These are phyloP conservation scores for Neofusicoccum laricinum DNA, from an alignment of 2,329 filamentous ascomycete genomes.

Conservation along the genomic window DNA sequence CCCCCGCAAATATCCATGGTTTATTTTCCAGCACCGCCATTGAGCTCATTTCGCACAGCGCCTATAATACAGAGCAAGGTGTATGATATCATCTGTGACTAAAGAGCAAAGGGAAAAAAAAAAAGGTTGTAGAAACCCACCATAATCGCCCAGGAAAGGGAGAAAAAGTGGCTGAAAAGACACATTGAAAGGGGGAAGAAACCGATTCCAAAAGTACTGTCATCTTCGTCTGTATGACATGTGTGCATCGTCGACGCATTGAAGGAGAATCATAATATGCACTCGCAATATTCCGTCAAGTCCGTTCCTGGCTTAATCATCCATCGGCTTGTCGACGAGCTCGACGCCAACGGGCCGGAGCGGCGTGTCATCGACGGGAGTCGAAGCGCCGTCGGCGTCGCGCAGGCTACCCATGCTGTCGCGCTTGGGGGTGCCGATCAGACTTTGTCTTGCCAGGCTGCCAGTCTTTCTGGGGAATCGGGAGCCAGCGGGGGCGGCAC, in stretches of 20 bases:
- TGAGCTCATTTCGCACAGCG: conserved; percentile 12
- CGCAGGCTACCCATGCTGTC: conserved; percentile 30
- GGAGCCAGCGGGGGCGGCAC: conserved; percentile 42
- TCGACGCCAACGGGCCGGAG: conserved; percentile 55
- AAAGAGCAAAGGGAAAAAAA: background rate
- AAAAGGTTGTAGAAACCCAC: background rate
- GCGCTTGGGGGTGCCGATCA: conserved; percentile 27
- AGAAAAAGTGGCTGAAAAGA: background rate
- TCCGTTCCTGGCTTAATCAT: conserved; percentile 53
- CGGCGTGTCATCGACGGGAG: conserved; percentile 39
- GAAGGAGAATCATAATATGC: conserved; percentile 2
- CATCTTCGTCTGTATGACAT: conserved; percentile 8
- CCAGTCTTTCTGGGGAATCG: conserved; percentile 51
- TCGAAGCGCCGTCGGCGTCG: conserved; percentile 31
- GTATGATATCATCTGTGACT: conserved; percentile 13
- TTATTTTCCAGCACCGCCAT: conserved; percentile 1
- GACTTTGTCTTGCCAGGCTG: conserved; percentile 43
- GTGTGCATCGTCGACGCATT: conserved; percentile 5
- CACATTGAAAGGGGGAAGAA: background rate
- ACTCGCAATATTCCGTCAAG: background rate
- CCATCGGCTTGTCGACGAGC: conserved; percentile 74
- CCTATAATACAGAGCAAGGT: conserved; percentile 12
- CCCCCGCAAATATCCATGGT: background rate
- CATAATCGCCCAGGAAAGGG: background rate
- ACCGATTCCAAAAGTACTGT: background rate